Percentiles rank a stretch among this genome's conserved stretches.
These are phyloP conservation scores for Suillus variegatus DNA, from an alignment of 768 basidiomycete species.

Conservation along the genomic window DNA sequence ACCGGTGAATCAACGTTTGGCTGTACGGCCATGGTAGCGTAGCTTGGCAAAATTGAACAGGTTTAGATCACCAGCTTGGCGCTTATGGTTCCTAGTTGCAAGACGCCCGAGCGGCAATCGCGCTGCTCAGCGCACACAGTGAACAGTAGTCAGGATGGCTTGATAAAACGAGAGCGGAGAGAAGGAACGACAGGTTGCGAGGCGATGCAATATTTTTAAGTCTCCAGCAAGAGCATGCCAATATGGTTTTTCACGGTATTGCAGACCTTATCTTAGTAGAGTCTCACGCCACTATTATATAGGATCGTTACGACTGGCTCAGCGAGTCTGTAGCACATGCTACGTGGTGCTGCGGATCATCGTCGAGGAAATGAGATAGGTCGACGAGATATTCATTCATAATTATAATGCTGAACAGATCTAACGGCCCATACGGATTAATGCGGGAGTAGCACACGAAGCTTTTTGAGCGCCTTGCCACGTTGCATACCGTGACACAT, in stretches of 20 bases:
- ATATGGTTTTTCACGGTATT: neutral
- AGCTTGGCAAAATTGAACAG: conserved; percentile 18
- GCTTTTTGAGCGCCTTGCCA: neutral
- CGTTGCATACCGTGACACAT: neutral
- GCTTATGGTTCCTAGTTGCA: conserved; percentile 12
- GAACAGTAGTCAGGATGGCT: neutral
- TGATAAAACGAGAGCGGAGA: neutral
- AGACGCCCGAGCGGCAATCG: conserved; percentile 12
- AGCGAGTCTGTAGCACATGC: neutral
- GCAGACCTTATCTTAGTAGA: conserved; percentile 15
- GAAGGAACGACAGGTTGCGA: neutral
- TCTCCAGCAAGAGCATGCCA: neutral
- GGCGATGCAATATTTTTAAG: neutral
- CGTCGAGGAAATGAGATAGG: neutral
- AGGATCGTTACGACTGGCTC: neutral
- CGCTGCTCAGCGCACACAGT: conserved; percentile 12
- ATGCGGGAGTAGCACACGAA: neutral
- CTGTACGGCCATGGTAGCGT: conserved; percentile 9
- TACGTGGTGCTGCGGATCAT: neutral
- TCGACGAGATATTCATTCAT: neutral
- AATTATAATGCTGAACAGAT: neutral
- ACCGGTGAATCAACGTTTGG: conserved; percentile 14
- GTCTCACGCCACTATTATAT: conserved; percentile 12
- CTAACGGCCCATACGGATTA: neutral
- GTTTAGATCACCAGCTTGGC: neutral